Evolutionary conservation across 2,329 filamentous ascomycete species (phyloP).

Genomic region (Cyphellophora europaea): DNA sequence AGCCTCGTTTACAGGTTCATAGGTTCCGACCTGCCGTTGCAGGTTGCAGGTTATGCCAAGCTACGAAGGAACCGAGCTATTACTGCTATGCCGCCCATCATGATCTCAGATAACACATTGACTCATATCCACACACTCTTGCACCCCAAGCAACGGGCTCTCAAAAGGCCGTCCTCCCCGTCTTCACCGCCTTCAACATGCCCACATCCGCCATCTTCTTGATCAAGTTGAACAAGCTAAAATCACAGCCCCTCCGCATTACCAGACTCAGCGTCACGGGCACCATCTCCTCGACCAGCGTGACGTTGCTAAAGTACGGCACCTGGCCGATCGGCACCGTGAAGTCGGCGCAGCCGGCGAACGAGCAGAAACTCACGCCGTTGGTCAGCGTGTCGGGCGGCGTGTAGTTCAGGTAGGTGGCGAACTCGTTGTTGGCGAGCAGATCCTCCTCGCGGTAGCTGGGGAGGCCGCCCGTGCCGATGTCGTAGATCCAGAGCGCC

Average conservation of each 20-base stretch:
- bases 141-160: too few species aligned
- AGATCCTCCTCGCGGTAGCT: conserved; percentile 4
- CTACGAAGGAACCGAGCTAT: too few species aligned
- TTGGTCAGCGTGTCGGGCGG: conserved; percentile 3
- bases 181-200: conserved; percentile 18
- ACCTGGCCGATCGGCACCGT: conserved; percentile 9
- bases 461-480: conserved; percentile 15
- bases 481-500: conserved; percentile 22
- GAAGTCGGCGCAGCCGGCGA: conserved; percentile 6
- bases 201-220: conserved; percentile 20
- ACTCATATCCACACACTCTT: too few species aligned
- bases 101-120: too few species aligned
- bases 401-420: conserved; percentile 3
- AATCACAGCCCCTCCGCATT: conserved; percentile 51
- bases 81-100: too few species aligned
- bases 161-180: conserved; percentile 12
- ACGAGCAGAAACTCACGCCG: neutral
- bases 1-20: too few species aligned
- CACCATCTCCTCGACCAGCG: conserved; percentile 39
- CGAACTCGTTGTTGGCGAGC: conserved; percentile 6
- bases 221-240: conserved; percentile 20
- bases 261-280: conserved; percentile 51
- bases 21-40: too few species aligned
- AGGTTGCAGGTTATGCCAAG: too few species aligned
- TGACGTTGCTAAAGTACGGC: conserved; percentile 32